These are phyloP conservation scores for Polytrichum commune DNA, from an alignment of 225 moss, liverwort and hornwort species.

Conservation along the genomic window DNA sequence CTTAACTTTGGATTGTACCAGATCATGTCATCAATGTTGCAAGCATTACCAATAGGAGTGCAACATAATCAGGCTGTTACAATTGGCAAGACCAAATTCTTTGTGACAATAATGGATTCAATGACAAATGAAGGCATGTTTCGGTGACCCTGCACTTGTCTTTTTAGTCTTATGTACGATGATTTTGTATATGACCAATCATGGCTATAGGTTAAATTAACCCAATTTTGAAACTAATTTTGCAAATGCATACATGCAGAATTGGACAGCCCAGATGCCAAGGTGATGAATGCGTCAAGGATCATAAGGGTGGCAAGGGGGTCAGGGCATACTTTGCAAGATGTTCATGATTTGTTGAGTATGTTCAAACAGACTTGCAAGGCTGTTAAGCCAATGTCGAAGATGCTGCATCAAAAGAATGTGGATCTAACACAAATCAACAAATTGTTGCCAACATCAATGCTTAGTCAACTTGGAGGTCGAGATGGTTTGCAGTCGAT, in stretches of 20 bases:
- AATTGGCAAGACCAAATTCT: slow-evolving; percentile 74
- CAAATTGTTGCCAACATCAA: slow-evolving; percentile 78
- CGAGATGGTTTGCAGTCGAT: slow-evolving; percentile 73
- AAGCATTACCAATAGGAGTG: too few species aligned
- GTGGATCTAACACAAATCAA: slow-evolving; percentile 84
- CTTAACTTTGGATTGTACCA: too few species aligned
- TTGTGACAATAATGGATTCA: slow-evolving; percentile 93
- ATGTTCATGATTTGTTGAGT: slow-evolving; percentile 81
- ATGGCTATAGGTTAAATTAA: too few species aligned
- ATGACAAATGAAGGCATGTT: slow-evolving; percentile 75
- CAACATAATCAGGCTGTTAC: too few species aligned
- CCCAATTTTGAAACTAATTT: too few species aligned
- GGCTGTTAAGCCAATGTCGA: slow-evolving; percentile 78
- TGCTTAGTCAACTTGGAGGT: slow-evolving; percentile 87
- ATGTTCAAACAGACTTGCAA: slow-evolving; percentile 68
- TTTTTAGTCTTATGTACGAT: too few species aligned
- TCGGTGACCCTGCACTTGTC: too few species aligned
- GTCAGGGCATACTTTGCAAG: slow-evolving; percentile 55
- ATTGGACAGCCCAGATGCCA: slow-evolving; percentile 83
- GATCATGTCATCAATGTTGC: too few species aligned
- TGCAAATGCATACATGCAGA: slow-evolving; percentile 27
- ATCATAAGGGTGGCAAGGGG: slow-evolving; percentile 80
- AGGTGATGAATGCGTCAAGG: slow-evolving; percentile 74
- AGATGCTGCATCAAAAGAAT: slow-evolving; percentile 79
- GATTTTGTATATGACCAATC: too few species aligned